A percentile compares a stretch with the other conserved stretches of the same genome.
Conservation (phyloP, 2,329 filamentous ascomycete genomes). For the Pyrenochaeta sp. region DNA sequence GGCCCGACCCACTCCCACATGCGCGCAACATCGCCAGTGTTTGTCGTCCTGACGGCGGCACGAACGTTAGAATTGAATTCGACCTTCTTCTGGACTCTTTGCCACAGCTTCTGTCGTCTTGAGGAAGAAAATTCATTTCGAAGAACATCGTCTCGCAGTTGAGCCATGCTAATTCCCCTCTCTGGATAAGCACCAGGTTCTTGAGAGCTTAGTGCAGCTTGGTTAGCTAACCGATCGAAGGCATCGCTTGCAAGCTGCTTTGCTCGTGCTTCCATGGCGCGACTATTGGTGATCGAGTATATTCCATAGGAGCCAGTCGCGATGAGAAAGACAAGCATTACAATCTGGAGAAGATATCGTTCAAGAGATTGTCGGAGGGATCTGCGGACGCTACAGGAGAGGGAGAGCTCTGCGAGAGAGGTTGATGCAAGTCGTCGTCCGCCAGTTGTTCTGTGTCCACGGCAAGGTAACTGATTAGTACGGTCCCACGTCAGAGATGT, state of each 20-base stretch:
- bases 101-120: slow-evolving; percentile 84
- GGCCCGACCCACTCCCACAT: slow-evolving; percentile 76
- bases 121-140: slow-evolving; percentile 79
- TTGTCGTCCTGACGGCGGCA: slow-evolving; percentile 72
- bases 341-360: slow-evolving; percentile 87
- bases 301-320: slow-evolving; percentile 66
- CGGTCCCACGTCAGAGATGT: slow-evolving; percentile 38
- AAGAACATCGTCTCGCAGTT: slow-evolving; percentile 90
- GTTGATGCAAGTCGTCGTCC: slow-evolving; percentile 76
- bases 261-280: slow-evolving; percentile 74
- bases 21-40: slow-evolving; percentile 64
- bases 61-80: slow-evolving; percentile 95
- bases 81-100: slow-evolving; percentile 81
- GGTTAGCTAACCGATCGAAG: slow-evolving; percentile 80
- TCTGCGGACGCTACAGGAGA: slow-evolving; percentile 81
- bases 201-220: slow-evolving; percentile 79
- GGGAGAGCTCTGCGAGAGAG: slow-evolving; percentile 90
- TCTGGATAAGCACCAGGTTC: slow-evolving; percentile 72
- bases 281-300: slow-evolving; percentile 67
- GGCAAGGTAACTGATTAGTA: slow-evolving; percentile 88
- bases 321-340: slow-evolving; percentile 63
- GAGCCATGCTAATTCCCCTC: slow-evolving; percentile 83
- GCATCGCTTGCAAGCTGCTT: slow-evolving; percentile 85
- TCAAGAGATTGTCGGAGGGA: slow-evolving; percentile 82
- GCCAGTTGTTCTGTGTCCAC: slow-evolving; percentile 75